phyloP scores from a whole-genome alignment of 345 rosid genomes.

The Diplotaxis tenuifolia region DNA sequence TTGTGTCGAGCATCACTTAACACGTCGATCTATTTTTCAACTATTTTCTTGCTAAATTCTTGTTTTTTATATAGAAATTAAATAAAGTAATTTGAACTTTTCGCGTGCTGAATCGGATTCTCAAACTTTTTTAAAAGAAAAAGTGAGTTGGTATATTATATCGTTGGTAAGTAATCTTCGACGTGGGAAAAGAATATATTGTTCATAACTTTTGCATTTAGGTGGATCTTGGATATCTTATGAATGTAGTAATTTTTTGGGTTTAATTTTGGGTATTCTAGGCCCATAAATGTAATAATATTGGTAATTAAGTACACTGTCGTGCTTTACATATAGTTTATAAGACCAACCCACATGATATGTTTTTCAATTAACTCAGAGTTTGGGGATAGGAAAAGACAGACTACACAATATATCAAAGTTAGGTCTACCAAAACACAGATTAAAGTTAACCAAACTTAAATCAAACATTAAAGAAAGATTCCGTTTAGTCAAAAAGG shows the following conservation, averaged over 20 bases:
- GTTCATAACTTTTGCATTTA: constrained; percentile 11
- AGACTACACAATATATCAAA: background rate
- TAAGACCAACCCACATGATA: constrained; percentile 15
- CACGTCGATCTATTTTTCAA: background rate
- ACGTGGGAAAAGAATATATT: background rate
- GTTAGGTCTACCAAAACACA: background rate
- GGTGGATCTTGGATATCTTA: too few relatives aligned
- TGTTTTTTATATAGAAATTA: background rate
- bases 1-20: constrained; percentile 11
- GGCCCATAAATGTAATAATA: background rate
- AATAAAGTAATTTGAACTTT: background rate
- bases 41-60: background rate
- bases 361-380: background rate
- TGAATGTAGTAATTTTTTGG: too few relatives aligned
- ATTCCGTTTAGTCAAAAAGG: too few relatives aligned
- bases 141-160: background rate
- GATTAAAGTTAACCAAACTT: background rate
- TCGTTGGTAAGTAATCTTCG: constrained; percentile 30
- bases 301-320: background rate
- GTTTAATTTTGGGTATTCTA: too few relatives aligned
- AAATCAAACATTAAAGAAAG: too few relatives aligned
- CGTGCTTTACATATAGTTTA: background rate
- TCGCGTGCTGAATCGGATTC: constrained; percentile 32
- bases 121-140: constrained; percentile 5
- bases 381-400: background rate